These are phyloP conservation scores for Linum usitatissimum DNA, from an alignment of 345 rosid genomes.

Conservation along the genomic window DNA sequence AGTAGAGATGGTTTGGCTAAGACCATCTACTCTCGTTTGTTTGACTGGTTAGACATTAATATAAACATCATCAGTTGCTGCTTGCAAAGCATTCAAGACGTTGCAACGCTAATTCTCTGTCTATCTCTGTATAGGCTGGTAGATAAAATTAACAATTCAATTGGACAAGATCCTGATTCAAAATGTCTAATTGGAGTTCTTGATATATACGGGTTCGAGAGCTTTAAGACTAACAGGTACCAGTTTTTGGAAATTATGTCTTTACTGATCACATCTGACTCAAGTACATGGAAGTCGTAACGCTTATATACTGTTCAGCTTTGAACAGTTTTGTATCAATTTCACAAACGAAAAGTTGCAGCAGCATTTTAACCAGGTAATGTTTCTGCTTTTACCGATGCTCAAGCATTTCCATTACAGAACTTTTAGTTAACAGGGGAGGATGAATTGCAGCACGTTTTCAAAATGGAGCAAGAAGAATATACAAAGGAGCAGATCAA, in stretches of 20 bases:
- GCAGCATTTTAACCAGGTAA: constrained; percentile 72
- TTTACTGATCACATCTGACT: neutral
- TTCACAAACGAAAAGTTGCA: constrained; percentile 74
- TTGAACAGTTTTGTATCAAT: constrained; percentile 75
- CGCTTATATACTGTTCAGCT: constrained; percentile 20
- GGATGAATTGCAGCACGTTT: constrained; percentile 46
- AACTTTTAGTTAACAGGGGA: constrained; percentile 4
- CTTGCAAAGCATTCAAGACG: neutral
- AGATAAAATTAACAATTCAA: constrained; percentile 2
- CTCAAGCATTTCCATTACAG: neutral
- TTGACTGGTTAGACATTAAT: neutral
- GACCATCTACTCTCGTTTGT: constrained; percentile 2
- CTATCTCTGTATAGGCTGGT: neutral
- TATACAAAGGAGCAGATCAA: constrained; percentile 58
- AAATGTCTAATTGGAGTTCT: constrained; percentile 4
- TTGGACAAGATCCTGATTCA: constrained; percentile 3
- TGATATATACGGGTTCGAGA: constrained; percentile 1
- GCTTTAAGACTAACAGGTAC: constrained; percentile 5
- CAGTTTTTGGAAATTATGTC: neutral
- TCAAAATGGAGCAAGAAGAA: constrained; percentile 76
- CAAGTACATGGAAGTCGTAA: neutral
- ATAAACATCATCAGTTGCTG: neutral
- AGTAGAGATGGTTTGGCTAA: constrained; percentile 7
- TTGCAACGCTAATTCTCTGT: neutral
- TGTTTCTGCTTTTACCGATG: constrained; percentile 3